Base-by-base conservation (phyloP, 352 stramenopile genomes). In the Pseudoperonospora humuli region DNA sequence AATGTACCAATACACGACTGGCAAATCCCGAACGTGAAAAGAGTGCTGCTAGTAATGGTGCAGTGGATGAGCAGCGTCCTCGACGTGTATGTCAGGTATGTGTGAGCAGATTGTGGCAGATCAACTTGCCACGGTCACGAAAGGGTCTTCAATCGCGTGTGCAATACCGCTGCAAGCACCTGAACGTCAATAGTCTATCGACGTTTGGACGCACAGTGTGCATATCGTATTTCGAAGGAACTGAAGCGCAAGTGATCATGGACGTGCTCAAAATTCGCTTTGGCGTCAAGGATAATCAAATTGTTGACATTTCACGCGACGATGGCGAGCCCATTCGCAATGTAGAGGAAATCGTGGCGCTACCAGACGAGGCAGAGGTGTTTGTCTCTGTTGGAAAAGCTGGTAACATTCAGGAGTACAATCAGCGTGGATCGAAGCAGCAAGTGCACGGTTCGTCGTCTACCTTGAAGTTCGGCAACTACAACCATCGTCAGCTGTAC, bases 201-300 rank as follows among this genome's bases (percentile, higher is more conserved):
- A 84, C 75, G 3, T 87, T 87, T 47, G 74, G 75, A 47, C 75
- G 83, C 27, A 76, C 69, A 11, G 74, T 91, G 44, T 85, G 70
- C 32, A 83, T 91, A 23, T 85, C 75, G 17, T 91, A 83, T 39
- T 86, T 87, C 39, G 70, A 84, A 64, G 79, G 79, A 31, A 88
- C 72, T 0, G 79, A 91, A 42, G 54, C 69, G 13, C 70, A 86
- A 24, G 55, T 78, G 32, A 77, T 91, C 20, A 53, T 87, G 20
- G 67, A 87, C 31, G 66, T 87, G 17, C 71, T 91, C 35, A 86
- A 84, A 46, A 84, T 75, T 19, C 79, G 79, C 0, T 91, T 91
- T 34, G 66, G 77, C 31, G 72, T 91, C 42, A 69, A 83, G 28
- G 58, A 70, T 10, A 84, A 72, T 39, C 74, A 91, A 50, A 83